Percentiles rank a stretch among this genome's conserved stretches.
Evolutionary conservation across 1,284 basidiomycete species (phyloP).

Genomic region (Microbotryum intermedium): DNA sequence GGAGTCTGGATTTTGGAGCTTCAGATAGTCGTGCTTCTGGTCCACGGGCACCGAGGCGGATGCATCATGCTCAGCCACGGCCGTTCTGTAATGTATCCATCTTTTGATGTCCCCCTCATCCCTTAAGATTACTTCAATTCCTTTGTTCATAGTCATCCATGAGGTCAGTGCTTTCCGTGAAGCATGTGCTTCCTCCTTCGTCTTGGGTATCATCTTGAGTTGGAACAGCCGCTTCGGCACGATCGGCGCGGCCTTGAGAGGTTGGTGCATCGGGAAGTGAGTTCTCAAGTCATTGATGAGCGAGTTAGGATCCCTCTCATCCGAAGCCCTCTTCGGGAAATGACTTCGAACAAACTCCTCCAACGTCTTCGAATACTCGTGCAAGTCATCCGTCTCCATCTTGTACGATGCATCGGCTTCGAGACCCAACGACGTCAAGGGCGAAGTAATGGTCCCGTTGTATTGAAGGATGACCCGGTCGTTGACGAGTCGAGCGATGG

Average conservation of each 20-base stretch:
- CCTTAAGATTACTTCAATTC: neutral
- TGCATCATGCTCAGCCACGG: too few species aligned
- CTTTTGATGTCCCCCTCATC: conserved; percentile 4
- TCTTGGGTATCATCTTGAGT: neutral
- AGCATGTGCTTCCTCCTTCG: conserved; percentile 3
- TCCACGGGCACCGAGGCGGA: too few species aligned
- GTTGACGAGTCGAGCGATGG: too few species aligned
- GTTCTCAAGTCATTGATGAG: conserved; percentile 16
- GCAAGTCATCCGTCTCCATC: neutral
- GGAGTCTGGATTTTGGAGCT: neutral
- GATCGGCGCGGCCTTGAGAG: neutral
- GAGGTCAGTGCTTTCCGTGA: conserved; percentile 9
- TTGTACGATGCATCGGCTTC: conserved; percentile 1
- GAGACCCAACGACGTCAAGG: neutral
- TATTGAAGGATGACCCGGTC: too few species aligned
- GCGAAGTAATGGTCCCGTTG: neutral
- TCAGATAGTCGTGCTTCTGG: too few species aligned
- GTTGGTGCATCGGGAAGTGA: conserved; percentile 3
- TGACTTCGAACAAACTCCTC: conserved; percentile 12
- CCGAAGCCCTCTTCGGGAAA: conserved; percentile 9
- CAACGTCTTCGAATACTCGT: conserved; percentile 7
- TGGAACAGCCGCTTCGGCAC: neutral
- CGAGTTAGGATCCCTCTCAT: conserved; percentile 4
- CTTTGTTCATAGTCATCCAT: neutral
- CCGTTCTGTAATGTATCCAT: neutral